A percentile compares a stretch with the other conserved stretches of the same genome.
Conservation (phyloP, 1,284 basidiomycete genomes). For the Hymenochaete sp. region DNA sequence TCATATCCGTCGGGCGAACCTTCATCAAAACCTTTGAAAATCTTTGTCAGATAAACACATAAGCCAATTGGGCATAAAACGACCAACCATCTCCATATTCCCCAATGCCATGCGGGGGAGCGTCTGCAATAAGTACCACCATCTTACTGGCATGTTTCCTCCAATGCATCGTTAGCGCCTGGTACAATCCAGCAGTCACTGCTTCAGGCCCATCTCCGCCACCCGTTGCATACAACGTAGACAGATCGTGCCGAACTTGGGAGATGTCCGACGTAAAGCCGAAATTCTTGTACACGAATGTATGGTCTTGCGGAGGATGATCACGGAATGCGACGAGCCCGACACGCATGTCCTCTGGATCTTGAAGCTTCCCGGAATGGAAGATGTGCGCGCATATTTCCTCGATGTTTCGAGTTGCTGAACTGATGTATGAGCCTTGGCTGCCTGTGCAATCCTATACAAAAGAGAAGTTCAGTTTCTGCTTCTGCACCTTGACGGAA, state of each 20-base stretch:
- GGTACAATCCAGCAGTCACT: slow-evolving; percentile 88
- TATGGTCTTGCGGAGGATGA: slow-evolving; percentile 93
- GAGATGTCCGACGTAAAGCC: slow-evolving; percentile 90
- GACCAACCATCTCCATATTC: slow-evolving; percentile 83
- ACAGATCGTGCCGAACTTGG: slow-evolving; percentile 80
- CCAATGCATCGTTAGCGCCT: slow-evolving; percentile 88
- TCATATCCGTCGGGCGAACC: slow-evolving; percentile 91
- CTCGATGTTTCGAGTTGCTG: slow-evolving; percentile 97
- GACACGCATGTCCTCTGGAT: slow-evolving; percentile 82
- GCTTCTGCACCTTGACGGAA: too few species aligned
- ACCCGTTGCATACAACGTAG: slow-evolving; percentile 82
- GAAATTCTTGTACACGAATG: slow-evolving; percentile 88
- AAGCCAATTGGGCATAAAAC: slow-evolving; percentile 6
- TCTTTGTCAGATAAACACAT: slow-evolving; percentile 12
- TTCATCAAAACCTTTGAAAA: slow-evolving; percentile 68
- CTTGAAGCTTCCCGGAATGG: slow-evolving; percentile 84
- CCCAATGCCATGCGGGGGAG: slow-evolving; percentile 91
- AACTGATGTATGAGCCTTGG: slow-evolving; percentile 76
- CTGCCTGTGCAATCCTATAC: slow-evolving; percentile 90
- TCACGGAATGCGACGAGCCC: slow-evolving; percentile 88
- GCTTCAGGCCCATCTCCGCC: slow-evolving; percentile 98
- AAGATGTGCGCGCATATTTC: slow-evolving; percentile 95
- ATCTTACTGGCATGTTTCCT: slow-evolving; percentile 85
- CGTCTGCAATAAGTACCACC: slow-evolving; percentile 93
- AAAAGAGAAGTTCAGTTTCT: too few species aligned